Conservation (phyloP, 2,329 filamentous ascomycete species). For the Clarireedia paspali region DNA sequence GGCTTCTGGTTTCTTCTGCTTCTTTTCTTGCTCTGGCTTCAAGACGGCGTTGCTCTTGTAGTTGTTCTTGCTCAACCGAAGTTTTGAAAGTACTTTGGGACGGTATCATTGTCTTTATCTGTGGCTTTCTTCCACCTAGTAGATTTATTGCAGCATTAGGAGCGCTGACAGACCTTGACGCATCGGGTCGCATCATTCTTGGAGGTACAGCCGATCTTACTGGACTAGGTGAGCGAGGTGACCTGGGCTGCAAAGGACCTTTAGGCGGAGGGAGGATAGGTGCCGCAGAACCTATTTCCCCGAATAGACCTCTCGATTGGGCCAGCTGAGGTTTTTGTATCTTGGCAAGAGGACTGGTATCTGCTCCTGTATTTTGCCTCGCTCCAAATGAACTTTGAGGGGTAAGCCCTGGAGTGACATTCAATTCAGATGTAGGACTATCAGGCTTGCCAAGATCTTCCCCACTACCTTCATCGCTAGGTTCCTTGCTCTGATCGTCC, state of each 20-base stretch:
- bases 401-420: conserved; percentile 43
- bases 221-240: conserved; percentile 67
- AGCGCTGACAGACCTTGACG: conserved; percentile 50
- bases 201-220: conserved; percentile 50
- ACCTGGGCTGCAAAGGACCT: conserved; percentile 50
- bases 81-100: conserved; percentile 17
- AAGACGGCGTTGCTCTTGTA: conserved; percentile 23
- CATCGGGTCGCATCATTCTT: conserved; percentile 41
- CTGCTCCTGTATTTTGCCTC: conserved; percentile 33
- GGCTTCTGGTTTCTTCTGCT: conserved; percentile 47
- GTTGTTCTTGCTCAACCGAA: conserved; percentile 21
- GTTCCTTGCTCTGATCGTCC: conserved; percentile 37
- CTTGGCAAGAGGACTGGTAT: conserved; percentile 33
- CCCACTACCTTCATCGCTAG: conserved; percentile 50
- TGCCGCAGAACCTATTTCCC: conserved; percentile 44
- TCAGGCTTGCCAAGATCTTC: conserved; percentile 59
- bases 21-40: conserved; percentile 45
- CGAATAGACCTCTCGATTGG: conserved; percentile 39
- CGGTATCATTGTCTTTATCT: conserved; percentile 44
- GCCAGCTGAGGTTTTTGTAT: conserved; percentile 38
- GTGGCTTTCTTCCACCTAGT: conserved; percentile 37
- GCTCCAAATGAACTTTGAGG: conserved; percentile 53
- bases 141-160: conserved; percentile 51
- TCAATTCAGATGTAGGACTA: conserved; percentile 41
- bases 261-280: conserved; percentile 46